Evolutionary conservation across 495 filamentous ascomycete genomes (phyloP), one percentile per base, ranked within the genome.

Genomic region (Xylaria scruposa): DNA sequence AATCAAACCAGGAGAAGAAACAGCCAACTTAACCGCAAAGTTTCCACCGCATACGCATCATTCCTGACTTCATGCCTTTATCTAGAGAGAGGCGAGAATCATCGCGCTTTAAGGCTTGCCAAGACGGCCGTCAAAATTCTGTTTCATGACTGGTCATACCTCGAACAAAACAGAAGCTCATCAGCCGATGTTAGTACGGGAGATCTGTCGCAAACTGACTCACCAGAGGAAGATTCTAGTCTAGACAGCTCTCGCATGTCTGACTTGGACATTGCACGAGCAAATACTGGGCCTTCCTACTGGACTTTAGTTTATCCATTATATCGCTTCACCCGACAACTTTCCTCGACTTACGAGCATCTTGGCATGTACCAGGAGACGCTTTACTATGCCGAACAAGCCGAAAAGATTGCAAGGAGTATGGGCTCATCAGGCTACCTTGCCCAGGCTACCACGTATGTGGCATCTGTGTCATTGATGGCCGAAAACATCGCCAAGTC

Each of bases 301-400:
- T 99, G 96, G 96, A 83, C 88, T 24, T 83, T 97, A 8, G 89
- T 97, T 47, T 86, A 89, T 42, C 88, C 88, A 10, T 84, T 97
- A 36, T 91, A 93, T 76, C 88, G 87, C 6, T 88, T 89, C 59
- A 80, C 95, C 38, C 75, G 89, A 59, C 90, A 93, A 67, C 87
- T 97, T 6, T 93, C 94, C 4, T 85, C 84, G 26, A 80, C 97
- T 19, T 97, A 92, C 70, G 89, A 93, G 4, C 90, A 95, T 67
- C 87, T 94, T 75, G 95, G 97, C 58, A 87, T 97, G 79, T 92
- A 94, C 74, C 90, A 92, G 63, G 97, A 98, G 78, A 92, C 95
- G 8, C 83, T 95, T n/a, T 96, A 94, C 80, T 97, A 97, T 75
- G 88, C 91, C 8, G 91, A 97, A 72, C 91, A 97, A 76, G 93